phyloP scores from a whole-genome alignment of 257 asterid species.

The Solanum sejunctum region DNA sequence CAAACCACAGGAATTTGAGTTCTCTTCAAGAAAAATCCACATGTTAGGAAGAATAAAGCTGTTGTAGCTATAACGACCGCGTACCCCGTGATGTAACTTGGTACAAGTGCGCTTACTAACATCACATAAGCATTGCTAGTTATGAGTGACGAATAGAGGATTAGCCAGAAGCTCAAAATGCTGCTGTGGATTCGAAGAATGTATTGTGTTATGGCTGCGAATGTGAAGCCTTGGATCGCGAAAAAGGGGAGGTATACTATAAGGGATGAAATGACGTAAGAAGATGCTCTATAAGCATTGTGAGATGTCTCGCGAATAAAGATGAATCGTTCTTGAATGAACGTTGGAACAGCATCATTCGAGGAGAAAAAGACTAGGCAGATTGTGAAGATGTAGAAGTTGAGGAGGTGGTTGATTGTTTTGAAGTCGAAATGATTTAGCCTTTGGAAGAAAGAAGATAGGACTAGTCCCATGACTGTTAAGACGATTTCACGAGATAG shows the following conservation, averaged over 20 bases:
- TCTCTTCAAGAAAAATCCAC: constrained; percentile 75
- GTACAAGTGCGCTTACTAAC: constrained; percentile 81
- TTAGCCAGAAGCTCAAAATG: constrained; percentile 51
- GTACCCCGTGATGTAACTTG: constrained; percentile 78
- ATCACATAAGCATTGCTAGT: constrained; percentile 85
- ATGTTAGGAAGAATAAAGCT: constrained; percentile 77
- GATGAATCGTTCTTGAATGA: constrained; percentile 81
- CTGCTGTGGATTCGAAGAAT: constrained; percentile 37
- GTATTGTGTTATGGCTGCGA: constrained; percentile 48
- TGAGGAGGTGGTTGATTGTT: constrained; percentile 55
- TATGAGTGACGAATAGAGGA: constrained; percentile 62
- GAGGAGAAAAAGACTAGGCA: constrained; percentile 79
- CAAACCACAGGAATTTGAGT: constrained; percentile 58
- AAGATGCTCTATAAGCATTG: constrained; percentile 74
- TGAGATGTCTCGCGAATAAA: constrained; percentile 83
- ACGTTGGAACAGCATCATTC: constrained; percentile 81
- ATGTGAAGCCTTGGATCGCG: constrained; percentile 68
- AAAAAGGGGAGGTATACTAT: constrained; percentile 79
- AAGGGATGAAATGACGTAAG: constrained; percentile 77
- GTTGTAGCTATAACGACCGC: constrained; percentile 88
- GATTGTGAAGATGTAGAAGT: constrained; percentile 71
- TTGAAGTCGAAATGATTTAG: constrained; percentile 24
- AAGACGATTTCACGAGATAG: constrained; percentile 65
- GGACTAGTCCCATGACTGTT: constrained; percentile 58
- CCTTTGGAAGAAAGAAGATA: constrained; percentile 53